Conservation (phyloP, 352 stramenopile genomes). For the Sclerospora graminicola region DNA sequence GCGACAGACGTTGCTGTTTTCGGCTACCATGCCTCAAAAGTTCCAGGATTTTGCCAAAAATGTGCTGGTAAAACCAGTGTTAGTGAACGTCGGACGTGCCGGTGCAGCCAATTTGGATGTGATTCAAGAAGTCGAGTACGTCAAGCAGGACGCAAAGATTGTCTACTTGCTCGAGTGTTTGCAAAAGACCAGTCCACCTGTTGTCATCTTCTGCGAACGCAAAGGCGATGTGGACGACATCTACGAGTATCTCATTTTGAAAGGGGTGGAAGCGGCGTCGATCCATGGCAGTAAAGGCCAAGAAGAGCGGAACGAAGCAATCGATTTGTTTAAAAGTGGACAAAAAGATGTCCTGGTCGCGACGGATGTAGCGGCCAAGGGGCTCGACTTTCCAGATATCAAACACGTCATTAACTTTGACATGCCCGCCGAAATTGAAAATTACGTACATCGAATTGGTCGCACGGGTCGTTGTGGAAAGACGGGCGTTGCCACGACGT, state of each 20-base stretch:
- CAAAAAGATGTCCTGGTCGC: slow-evolving; percentile 96
- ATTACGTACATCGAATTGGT: slow-evolving; percentile 99
- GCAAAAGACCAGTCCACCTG: slow-evolving; percentile 97
- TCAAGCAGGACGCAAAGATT: slow-evolving; percentile 98
- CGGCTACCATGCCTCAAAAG: slow-evolving; percentile 98
- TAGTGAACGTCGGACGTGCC: slow-evolving; percentile 97
- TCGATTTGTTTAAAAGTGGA: slow-evolving; percentile 90
- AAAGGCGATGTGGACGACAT: slow-evolving; percentile 98
- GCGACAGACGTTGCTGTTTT: slow-evolving; percentile 97
- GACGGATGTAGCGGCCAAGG: slow-evolving; percentile 97
- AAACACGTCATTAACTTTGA: slow-evolving; percentile 99
- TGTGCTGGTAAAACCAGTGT: slow-evolving; percentile 91
- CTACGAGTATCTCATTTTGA: slow-evolving; percentile 98
- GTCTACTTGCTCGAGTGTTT: slow-evolving; percentile 97
- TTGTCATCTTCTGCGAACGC: slow-evolving; percentile 97
- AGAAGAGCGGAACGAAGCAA: slow-evolving; percentile 94
- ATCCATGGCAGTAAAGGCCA: slow-evolving; percentile 98
- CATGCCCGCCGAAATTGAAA: slow-evolving; percentile 99
- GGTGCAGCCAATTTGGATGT: slow-evolving; percentile 98
- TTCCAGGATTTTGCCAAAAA: slow-evolving; percentile 98
- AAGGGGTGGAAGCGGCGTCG: slow-evolving; percentile 91
- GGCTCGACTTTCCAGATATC: slow-evolving; percentile 98
- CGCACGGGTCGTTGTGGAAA: slow-evolving; percentile 97
- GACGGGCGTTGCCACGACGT: slow-evolving; percentile 96
- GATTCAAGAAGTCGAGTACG: slow-evolving; percentile 99